phyloP scores from a whole-genome alignment of 2,329 filamentous ascomycete genomes.

The Aspergillus hortae region DNA sequence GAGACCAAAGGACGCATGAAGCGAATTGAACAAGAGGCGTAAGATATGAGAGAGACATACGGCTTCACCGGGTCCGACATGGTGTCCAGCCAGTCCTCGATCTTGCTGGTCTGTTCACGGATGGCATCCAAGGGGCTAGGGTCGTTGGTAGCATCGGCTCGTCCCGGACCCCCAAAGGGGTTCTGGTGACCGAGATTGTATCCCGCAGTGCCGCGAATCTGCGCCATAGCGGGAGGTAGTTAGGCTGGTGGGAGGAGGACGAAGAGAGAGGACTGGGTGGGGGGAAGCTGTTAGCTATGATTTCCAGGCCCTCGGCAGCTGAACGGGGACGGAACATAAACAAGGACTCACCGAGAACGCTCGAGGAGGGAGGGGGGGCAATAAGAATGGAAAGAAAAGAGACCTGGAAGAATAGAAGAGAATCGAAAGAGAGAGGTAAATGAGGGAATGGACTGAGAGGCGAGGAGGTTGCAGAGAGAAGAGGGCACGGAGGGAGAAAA shows the following conservation, averaged over 20 bases:
- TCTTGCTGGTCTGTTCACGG: constrained; percentile 93
- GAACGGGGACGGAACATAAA: no score
- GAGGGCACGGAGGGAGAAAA: background rate
- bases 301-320: no score
- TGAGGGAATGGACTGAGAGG: background rate
- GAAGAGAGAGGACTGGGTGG: background rate
- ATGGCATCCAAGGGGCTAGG: constrained; percentile 82
- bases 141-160: constrained; percentile 60
- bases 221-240: constrained; percentile 39
- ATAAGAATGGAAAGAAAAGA: background rate
- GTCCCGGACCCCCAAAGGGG: constrained; percentile 63
- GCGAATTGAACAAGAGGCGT: background rate
- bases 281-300: background rate
- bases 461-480: background rate
- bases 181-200: constrained; percentile 78
- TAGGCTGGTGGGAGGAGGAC: background rate
- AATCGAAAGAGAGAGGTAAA: constrained; percentile 2
- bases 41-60: constrained; percentile 54
- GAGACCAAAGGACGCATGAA: background rate
- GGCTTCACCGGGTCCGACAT: constrained; percentile 90
- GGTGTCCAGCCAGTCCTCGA: constrained; percentile 88
- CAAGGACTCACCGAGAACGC: background rate
- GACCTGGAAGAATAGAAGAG: constrained; percentile 9
- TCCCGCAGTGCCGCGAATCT: constrained; percentile 66
- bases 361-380: background rate